phyloP scores from a whole-genome alignment of 495 filamentous ascomycete species.

The Lindgomyces ingoldianus region DNA sequence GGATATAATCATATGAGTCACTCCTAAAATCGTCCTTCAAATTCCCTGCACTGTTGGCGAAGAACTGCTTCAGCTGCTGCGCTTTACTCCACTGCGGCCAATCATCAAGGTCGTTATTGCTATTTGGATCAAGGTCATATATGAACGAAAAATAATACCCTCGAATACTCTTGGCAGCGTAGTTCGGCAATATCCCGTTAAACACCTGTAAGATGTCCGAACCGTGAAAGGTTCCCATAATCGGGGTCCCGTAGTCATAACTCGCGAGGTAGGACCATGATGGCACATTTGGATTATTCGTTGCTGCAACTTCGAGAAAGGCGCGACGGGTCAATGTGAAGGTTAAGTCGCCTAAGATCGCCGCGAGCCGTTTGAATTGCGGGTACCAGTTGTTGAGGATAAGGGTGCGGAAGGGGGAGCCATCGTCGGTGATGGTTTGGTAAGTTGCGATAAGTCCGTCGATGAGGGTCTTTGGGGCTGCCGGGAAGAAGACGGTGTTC shows the following conservation, averaged over 20 bases:
- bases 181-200: slow-evolving; percentile 61
- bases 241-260: slow-evolving; percentile 67
- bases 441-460: slow-evolving; percentile 59
- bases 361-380: slow-evolving; percentile 72
- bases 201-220: slow-evolving; percentile 68
- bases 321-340: slow-evolving; percentile 65
- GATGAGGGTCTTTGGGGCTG: slow-evolving; percentile 51
- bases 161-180: slow-evolving; percentile 60
- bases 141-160: slow-evolving; percentile 68
- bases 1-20: slow-evolving; percentile 53
- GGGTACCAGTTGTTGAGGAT: slow-evolving; percentile 66
- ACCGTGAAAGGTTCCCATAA: slow-evolving; percentile 73
- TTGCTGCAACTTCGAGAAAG: slow-evolving; percentile 51
- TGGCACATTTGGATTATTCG: slow-evolving; percentile 56
- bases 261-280: slow-evolving; percentile 71
- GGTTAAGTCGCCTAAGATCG: slow-evolving; percentile 69
- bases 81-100: slow-evolving; percentile 66
- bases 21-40: slow-evolving; percentile 63
- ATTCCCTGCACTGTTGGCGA: slow-evolving; percentile 47
- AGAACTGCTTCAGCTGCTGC: slow-evolving; percentile 60
- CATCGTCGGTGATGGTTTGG: slow-evolving; percentile 51
- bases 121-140: slow-evolving; percentile 66
- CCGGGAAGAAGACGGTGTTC: slow-evolving; percentile 55
- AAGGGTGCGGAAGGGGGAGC: slow-evolving; percentile 68
- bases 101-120: slow-evolving; percentile 41